Evolutionary conservation across 257 asterid genomes (phyloP).

Genomic region (Solanum arcanum): DNA sequence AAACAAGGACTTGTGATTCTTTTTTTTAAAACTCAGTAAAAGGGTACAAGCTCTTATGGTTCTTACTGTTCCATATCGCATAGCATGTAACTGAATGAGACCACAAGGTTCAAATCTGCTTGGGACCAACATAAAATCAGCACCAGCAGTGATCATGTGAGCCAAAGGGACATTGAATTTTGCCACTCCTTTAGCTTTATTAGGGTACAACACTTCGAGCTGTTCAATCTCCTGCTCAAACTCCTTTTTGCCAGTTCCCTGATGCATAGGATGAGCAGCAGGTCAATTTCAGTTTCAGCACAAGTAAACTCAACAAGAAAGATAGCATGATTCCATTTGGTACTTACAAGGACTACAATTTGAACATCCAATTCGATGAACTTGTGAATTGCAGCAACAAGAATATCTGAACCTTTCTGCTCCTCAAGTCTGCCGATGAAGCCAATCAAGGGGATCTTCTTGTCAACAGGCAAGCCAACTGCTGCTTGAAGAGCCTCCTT

Average conservation of each 20-base stretch:
- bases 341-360: conserved; percentile 73
- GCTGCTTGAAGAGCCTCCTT: conserved; percentile 96
- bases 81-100: conserved; percentile 92
- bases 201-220: conserved; percentile 83
- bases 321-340: background rate
- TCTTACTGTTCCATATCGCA: conserved; percentile 97
- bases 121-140: conserved; percentile 78
- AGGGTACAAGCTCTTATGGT: background rate
- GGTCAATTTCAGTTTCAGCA: background rate
- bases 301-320: background rate
- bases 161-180: conserved; percentile 86
- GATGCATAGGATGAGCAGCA: background rate
- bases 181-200: conserved; percentile 78
- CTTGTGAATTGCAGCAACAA: conserved; percentile 69
- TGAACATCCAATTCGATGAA: conserved; percentile 63
- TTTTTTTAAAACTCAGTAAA: background rate
- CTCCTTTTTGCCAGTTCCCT: conserved; percentile 91
- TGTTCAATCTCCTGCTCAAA: conserved; percentile 73
- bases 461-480: conserved; percentile 83
- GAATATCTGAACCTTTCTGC: conserved; percentile 96
- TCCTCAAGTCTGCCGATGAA: conserved; percentile 97
- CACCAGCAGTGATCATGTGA: conserved; percentile 82
- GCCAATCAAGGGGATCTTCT: conserved; percentile 71
- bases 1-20: background rate
- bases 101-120: conserved; percentile 99